Conservation (phyloP, 805 yeast species). For the Candida sithepensis region DNA sequence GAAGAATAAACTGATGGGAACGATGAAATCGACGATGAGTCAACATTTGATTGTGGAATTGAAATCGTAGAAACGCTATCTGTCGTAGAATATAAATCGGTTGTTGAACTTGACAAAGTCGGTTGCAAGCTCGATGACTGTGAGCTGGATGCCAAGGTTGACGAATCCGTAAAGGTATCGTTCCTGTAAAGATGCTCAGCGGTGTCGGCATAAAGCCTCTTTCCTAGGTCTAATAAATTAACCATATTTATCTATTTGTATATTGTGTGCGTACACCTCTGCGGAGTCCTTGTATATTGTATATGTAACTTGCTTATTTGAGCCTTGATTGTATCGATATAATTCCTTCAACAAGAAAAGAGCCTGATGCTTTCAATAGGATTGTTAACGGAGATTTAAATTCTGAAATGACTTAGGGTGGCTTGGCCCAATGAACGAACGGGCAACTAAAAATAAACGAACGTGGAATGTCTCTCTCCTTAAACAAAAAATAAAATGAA, state of each 20-base stretch:
- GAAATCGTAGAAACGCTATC: neutral
- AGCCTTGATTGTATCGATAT: too few species aligned
- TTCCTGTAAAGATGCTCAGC: constrained; percentile 9
- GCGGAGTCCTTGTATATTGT: too few species aligned
- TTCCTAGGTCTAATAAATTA: constrained; percentile 8
- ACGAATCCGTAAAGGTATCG: constrained; percentile 3
- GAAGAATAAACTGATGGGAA: too few species aligned
- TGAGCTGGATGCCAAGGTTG: neutral
- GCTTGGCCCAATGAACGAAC: too few species aligned
- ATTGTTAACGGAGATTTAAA: too few species aligned
- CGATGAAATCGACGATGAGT: neutral
- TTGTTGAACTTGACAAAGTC: neutral
- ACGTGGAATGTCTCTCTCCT: too few species aligned
- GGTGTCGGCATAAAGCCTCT: constrained; percentile 7
- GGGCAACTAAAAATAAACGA: too few species aligned
- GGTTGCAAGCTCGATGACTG: neutral
- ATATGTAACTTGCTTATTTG: too few species aligned
- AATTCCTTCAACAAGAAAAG: too few species aligned
- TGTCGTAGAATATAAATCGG: neutral
- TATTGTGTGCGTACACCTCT: neutral
- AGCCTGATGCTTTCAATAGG: too few species aligned
- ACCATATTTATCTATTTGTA: constrained; percentile 5
- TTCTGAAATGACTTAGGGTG: too few species aligned
- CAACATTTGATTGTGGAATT: neutral
- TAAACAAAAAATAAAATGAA: too few species aligned